Conservation (phyloP, 2,329 filamentous ascomycete genomes). For the Ceratocystis huliohia region DNA sequence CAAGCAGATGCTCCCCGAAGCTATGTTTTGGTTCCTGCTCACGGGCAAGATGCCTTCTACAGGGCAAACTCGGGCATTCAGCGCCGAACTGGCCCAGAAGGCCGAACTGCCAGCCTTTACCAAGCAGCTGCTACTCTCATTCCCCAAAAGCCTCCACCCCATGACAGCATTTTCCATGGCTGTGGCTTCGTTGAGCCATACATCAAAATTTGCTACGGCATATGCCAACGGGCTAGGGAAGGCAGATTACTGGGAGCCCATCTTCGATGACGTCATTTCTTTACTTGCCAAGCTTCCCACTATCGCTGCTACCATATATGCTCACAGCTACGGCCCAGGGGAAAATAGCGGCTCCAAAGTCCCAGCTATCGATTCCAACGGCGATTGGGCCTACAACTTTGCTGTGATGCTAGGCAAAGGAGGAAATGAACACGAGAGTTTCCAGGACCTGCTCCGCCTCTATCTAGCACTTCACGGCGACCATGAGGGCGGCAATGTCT, state of each 20-base stretch:
- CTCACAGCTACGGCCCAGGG: conserved; percentile 57
- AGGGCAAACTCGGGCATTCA: conserved; percentile 68
- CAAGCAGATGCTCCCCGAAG: conserved; percentile 94
- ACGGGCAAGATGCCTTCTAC: conserved; percentile 83
- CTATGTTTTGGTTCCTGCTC: conserved; percentile 98
- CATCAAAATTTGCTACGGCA: conserved; percentile 81
- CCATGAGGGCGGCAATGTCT: conserved; percentile 96
- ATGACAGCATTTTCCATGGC: conserved; percentile 98
- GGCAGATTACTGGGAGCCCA: conserved; percentile 97
- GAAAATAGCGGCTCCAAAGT: conserved; percentile 57
- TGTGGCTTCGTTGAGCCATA: conserved; percentile 90
- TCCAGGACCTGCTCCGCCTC: conserved; percentile 86
- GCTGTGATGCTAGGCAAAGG: conserved; percentile 89
- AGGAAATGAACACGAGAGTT: conserved; percentile 76
- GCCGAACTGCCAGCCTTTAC: conserved; percentile 72
- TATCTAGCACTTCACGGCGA: conserved; percentile 96
- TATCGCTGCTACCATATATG: conserved; percentile 95
- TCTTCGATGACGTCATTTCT: conserved; percentile 88
- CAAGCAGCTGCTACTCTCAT: conserved; percentile 74
- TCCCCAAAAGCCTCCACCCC: conserved; percentile 82
- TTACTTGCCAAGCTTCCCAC: conserved; percentile 92
- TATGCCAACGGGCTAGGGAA: conserved; percentile 88
- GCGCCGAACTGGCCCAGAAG: conserved; percentile 76
- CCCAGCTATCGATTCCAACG: conserved; percentile 61
- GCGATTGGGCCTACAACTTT: conserved; percentile 99